Evolutionary conservation across 164 flowering plant species (phyloP).

Genomic region (Liquidambar formosana): DNA sequence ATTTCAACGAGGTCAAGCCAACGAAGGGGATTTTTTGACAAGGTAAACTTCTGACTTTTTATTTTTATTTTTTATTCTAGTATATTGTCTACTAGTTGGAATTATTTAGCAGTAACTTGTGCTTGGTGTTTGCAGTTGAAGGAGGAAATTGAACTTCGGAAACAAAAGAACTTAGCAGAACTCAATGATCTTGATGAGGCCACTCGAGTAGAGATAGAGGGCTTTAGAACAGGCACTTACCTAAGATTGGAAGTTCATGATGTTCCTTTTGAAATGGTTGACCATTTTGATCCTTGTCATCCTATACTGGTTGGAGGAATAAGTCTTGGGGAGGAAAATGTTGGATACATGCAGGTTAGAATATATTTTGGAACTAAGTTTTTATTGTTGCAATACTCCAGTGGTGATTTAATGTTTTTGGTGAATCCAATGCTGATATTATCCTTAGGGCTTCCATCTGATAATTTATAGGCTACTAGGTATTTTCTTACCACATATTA

Average conservation of each 20-base stretch:
- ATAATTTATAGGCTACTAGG: too few relatives aligned
- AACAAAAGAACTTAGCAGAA: constrained; percentile 78
- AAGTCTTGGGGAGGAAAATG: constrained; percentile 85
- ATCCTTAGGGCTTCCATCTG: too few relatives aligned
- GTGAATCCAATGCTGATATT: too few relatives aligned
- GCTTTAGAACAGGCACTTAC: constrained; percentile 86
- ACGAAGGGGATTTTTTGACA: constrained; percentile 65
- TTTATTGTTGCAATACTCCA: not conserved
- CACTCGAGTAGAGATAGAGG: constrained; percentile 79
- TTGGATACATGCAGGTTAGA: constrained; percentile 99
- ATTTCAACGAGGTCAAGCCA: constrained; percentile 32
- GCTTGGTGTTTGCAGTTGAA: constrained; percentile 58
- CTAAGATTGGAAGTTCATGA: constrained; percentile 80
- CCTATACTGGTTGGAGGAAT: constrained; percentile 93
- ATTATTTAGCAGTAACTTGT: not conserved
- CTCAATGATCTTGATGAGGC: constrained; percentile 87
- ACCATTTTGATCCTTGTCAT: constrained; percentile 87
- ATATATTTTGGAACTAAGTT: not conserved
- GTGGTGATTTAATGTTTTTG: too few relatives aligned
- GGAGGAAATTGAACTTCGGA: constrained; percentile 80
- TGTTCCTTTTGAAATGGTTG: constrained; percentile 96
- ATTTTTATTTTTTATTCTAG: too few relatives aligned
- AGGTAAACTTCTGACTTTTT: constrained; percentile 44
- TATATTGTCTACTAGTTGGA: not conserved
- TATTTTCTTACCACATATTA: not conserved